A percentile compares a stretch with the other conserved stretches of the same genome.
Evolutionary conservation across 805 yeast species (phyloP).

Genomic region (Cyberlindnera maclurae): DNA sequence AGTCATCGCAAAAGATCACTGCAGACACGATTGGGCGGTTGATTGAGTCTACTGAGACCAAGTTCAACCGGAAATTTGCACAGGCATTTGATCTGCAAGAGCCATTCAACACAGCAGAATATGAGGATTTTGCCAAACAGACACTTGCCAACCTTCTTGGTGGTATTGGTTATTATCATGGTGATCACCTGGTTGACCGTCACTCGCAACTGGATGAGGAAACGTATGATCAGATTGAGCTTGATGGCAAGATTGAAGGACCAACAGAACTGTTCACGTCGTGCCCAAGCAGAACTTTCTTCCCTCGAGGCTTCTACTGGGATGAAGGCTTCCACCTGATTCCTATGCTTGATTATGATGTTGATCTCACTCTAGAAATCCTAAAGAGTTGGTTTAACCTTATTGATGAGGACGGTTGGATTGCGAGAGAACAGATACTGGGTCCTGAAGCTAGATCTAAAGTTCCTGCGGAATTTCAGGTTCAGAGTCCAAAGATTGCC

Average conservation of each 20-base stretch:
- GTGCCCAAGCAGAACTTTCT: constrained; percentile 89
- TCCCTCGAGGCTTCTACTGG: constrained; percentile 97
- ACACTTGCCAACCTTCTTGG: constrained; percentile 79
- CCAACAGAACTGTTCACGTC: constrained; percentile 73
- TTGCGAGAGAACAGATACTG: constrained; percentile 89
- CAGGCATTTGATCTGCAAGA: constrained; percentile 40
- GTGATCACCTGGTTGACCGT: constrained; percentile 77
- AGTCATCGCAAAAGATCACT: constrained; percentile 34
- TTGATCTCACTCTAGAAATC: constrained; percentile 74
- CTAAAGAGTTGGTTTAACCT: constrained; percentile 80
- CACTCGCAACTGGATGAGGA: constrained; percentile 61
- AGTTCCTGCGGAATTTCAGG: constrained; percentile 78
- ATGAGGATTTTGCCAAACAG: constrained; percentile 63
- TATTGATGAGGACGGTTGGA: constrained; percentile 92
- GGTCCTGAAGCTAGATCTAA: constrained; percentile 86
- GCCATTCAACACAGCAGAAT: constrained; percentile 42
- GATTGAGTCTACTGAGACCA: constrained; percentile 15
- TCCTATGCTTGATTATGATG: constrained; percentile 75
- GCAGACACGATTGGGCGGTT: constrained; percentile 20
- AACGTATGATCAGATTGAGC: constrained; percentile 46
- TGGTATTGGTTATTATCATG: constrained; percentile 84
- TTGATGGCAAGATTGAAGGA: constrained; percentile 57
- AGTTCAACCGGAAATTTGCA: constrained; percentile 48
- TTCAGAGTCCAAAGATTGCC: constrained; percentile 84
- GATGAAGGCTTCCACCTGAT: constrained; percentile 95